phyloP scores from a whole-genome alignment of 2,329 filamentous ascomycete species.

The Arthrobotrys sphaeroides region DNA sequence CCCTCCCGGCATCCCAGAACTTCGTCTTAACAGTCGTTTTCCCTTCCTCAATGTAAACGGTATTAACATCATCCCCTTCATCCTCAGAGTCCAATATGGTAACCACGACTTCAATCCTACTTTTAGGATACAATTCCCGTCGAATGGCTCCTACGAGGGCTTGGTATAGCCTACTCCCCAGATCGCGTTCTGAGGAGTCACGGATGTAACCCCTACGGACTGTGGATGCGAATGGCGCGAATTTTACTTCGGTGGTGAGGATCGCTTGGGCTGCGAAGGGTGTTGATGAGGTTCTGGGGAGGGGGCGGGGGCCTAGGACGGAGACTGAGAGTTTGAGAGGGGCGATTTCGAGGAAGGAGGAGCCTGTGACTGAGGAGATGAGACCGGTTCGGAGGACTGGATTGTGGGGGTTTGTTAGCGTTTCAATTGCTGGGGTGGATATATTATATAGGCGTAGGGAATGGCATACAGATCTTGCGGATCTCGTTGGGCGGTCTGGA shows the following conservation, averaged over 20 bases:
- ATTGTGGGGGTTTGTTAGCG: background rate
- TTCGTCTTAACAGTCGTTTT: conserved; percentile 59
- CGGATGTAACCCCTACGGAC: conserved; percentile 84
- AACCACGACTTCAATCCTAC: conserved; percentile 91
- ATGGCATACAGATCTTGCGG: conserved; percentile 81
- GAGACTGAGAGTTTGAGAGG: conserved; percentile 89
- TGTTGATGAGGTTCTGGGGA: conserved; percentile 77
- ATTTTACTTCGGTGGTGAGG: conserved; percentile 92
- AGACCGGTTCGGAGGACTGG: conserved; percentile 75
- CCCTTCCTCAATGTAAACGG: conserved; percentile 63
- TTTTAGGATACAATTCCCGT: conserved; percentile 97
- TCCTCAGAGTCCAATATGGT: conserved; percentile 94
- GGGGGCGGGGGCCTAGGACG: conserved; percentile 88
- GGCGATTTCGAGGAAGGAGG: conserved; percentile 79
- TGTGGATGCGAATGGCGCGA: conserved; percentile 87
- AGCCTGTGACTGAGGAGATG: conserved; percentile 91
- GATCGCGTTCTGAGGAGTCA: conserved; percentile 84
- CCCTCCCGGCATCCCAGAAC: conserved; percentile 63
- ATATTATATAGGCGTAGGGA: background rate
- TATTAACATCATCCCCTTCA: conserved; percentile 73
- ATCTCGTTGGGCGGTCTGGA: conserved; percentile 73
- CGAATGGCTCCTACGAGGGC: conserved; percentile 89
- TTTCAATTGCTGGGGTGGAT: conserved; percentile 10
- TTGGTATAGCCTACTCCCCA: conserved; percentile 89
- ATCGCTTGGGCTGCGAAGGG: conserved; percentile 93